Evolutionary conservation across 2,329 filamentous ascomycete species (phyloP), one percentile per base, ranked within the genome.

Genomic region (Exophiala viscosa): DNA sequence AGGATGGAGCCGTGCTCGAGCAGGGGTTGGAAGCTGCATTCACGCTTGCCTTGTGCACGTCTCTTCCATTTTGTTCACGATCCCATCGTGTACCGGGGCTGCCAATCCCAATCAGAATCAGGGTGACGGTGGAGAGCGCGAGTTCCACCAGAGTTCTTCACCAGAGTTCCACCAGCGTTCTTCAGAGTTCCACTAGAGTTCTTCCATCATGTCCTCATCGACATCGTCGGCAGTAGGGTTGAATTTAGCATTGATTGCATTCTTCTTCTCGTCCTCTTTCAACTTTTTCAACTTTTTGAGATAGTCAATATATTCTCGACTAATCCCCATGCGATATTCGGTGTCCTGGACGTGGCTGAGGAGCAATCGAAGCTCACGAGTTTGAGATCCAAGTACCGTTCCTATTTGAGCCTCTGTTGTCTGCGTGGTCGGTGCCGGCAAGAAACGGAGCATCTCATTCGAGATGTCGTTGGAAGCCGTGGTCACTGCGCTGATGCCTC

Each of bases 231-330:
- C 36, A 2, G 40, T 43, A 9, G 49, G 41, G 20, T 39, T 18
- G 5, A 31, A 31, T 34, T 51, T 48, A 9, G 36, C 49, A 46
- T 20, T 39, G 23, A 36, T 48, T 7, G 46, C 40, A 28, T 40
- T 48, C 41, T 62, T 59, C 49, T 58, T 60, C 2, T 60, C 51
- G 3, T 62, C 54, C 28, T 64, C 62, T 40, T 54, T 53, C 5
- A 54, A 72, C 61, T 70, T 76, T 48, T 76, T 73, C 54, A 70
- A 59, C 55, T 73, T 79, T 62, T 75, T 76, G 46, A 77, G 54
- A 45, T 73, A 72, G 39, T 82, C 78, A 31, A 83, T 69, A 60
- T 80, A 82, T 63, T 85, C 82, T 60, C 77, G 80, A 50, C 74
- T 79, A 38, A 86, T 65, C 38, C 77, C 78, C 45, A 85, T 64